Evolutionary conservation across 2,329 filamentous ascomycete species (phyloP).

Genomic region (Beauveria sp.): DNA sequence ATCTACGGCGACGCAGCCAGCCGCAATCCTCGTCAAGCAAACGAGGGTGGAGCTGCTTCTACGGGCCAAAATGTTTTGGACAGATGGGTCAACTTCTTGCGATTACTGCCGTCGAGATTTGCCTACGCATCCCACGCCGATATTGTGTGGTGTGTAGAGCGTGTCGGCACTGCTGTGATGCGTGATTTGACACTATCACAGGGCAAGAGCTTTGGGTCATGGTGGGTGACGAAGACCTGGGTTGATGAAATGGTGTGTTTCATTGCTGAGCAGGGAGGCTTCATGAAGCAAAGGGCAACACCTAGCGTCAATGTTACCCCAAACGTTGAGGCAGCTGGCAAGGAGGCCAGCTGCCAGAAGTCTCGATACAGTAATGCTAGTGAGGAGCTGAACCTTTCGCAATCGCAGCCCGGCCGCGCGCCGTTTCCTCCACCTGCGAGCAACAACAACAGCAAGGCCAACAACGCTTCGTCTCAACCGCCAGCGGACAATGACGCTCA

Average conservation of each 20-base stretch:
- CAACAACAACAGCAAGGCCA: constrained; percentile 23
- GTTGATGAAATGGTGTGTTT: constrained; percentile 91
- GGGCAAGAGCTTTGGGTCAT: constrained; percentile 76
- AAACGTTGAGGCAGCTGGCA: constrained; percentile 28
- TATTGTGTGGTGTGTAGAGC: constrained; percentile 69
- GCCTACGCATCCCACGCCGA: constrained; percentile 65
- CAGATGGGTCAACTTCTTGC: constrained; percentile 67
- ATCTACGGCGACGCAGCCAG: constrained; percentile 50
- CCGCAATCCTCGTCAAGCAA: constrained; percentile 34
- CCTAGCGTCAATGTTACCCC: constrained; percentile 21
- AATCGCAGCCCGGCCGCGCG: constrained; percentile 41
- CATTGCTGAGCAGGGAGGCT: constrained; percentile 83
- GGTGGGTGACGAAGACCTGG: constrained; percentile 95
- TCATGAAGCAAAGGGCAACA: constrained; percentile 55
- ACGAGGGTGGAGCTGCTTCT: constrained; percentile 19
- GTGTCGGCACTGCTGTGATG: constrained; percentile 68
- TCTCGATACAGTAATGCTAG: constrained; percentile 37
- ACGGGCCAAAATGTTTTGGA: constrained; percentile 63
- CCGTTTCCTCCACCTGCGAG: constrained; percentile 40
- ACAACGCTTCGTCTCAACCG: constrained; percentile 13
- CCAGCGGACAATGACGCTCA: constrained; percentile 40
- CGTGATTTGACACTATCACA: constrained; percentile 73
- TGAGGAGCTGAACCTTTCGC: constrained; percentile 39
- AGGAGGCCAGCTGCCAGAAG: constrained; percentile 27
- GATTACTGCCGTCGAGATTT: constrained; percentile 61